Conservation (phyloP, 2,329 filamentous ascomycete species). For the Paraphaeosphaeria minitans region DNA sequence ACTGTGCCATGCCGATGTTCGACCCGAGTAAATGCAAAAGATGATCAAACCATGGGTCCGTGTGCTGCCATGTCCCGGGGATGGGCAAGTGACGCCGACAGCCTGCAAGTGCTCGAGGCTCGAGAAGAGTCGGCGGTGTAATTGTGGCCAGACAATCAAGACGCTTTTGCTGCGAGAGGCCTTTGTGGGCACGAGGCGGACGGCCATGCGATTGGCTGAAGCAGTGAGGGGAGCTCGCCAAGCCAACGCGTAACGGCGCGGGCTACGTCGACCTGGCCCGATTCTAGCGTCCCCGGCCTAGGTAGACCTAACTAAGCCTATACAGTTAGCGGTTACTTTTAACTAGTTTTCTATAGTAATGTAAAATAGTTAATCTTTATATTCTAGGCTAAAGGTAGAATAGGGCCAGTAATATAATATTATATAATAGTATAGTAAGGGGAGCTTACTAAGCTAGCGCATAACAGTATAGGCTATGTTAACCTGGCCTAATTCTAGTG, state of each 20-base stretch:
- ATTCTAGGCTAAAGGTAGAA: too few species aligned
- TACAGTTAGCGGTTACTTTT: too few species aligned
- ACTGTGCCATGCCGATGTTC: conserved; percentile 56
- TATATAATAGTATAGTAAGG: too few species aligned
- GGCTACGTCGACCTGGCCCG: too few species aligned
- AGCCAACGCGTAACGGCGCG: neutral
- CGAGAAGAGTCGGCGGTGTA: neutral
- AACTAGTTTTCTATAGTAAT: too few species aligned
- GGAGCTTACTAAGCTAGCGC: too few species aligned
- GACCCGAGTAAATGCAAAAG: conserved; percentile 53
- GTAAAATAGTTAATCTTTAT: too few species aligned
- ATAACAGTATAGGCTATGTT: too few species aligned
- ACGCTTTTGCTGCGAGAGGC: neutral
- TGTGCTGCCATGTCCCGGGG: neutral
- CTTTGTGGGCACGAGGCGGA: neutral
- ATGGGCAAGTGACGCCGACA: neutral
- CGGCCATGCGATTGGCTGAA: neutral
- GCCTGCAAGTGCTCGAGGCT: neutral
- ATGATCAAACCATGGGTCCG: neutral
- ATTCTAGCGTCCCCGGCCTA: too few species aligned
- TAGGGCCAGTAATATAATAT: too few species aligned
- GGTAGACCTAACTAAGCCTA: too few species aligned
- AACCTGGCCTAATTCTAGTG: too few species aligned
- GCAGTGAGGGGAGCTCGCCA: neutral
- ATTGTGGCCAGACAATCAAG: neutral